Conservation (phyloP, 2,329 filamentous ascomycete species). For the Coniella vitis region DNA sequence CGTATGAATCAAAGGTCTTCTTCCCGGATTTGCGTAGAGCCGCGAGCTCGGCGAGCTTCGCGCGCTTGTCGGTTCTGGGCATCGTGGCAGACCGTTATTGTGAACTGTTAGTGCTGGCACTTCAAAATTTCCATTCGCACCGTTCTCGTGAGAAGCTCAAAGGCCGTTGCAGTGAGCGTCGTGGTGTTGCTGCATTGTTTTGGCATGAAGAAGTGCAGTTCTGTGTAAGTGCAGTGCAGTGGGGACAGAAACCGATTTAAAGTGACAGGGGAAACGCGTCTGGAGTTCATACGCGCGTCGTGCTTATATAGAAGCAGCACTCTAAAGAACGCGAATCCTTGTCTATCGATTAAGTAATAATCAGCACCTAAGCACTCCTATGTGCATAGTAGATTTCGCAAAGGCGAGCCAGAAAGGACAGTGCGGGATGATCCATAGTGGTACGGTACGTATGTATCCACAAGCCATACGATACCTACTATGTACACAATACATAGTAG, state of each 20-base stretch:
- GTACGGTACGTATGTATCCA: no score
- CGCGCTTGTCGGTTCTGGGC: constrained; percentile 37
- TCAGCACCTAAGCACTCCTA: neutral
- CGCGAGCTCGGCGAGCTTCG: constrained; percentile 68
- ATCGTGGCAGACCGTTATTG: constrained; percentile 29
- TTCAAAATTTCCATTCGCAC: no score
- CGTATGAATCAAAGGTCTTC: constrained; percentile 80
- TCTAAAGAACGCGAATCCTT: constrained; percentile 16
- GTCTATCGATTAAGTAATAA: neutral
- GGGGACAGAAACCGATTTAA: constrained; percentile 11
- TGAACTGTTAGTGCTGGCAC: neutral
- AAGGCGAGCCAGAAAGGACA: no score
- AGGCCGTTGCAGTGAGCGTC: constrained; percentile 4
- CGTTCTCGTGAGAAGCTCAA: no score
- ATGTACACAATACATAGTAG: neutral
- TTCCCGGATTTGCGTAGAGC: constrained; percentile 84
- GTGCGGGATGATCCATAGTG: no score
- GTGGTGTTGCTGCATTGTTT: neutral
- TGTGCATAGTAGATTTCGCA: no score
- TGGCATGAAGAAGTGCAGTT: constrained; percentile 7
- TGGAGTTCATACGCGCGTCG: constrained; percentile 8
- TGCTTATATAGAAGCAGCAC: neutral
- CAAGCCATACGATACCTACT: no score
- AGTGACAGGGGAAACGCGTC: constrained; percentile 15
- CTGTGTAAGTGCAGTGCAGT: neutral